phyloP scores from a whole-genome alignment of 2,329 filamentous ascomycete species.

The Amylocarpus encephaloides region DNA sequence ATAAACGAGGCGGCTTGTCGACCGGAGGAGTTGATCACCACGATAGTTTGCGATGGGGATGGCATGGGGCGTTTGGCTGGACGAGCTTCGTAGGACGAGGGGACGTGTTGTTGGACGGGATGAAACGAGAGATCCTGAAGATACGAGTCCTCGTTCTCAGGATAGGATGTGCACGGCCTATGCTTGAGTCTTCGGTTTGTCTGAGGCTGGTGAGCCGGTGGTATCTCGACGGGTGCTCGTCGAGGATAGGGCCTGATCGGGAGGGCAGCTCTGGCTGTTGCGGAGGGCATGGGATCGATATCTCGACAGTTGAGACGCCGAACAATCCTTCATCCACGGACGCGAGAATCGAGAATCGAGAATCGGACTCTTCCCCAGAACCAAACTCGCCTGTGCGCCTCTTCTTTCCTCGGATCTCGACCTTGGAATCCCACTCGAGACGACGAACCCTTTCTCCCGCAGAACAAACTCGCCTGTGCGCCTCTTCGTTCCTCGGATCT shows the following conservation, averaged over 20 bases:
- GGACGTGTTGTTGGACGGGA: constrained; percentile 10
- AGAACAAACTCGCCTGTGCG: too few relatives aligned
- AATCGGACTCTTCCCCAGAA: too few relatives aligned
- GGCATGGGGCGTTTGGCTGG: constrained; percentile 30
- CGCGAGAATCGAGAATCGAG: too few relatives aligned
- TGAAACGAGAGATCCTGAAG: constrained; percentile 14
- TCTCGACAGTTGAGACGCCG: neutral
- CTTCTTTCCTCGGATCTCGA: too few relatives aligned
- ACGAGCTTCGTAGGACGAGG: constrained; percentile 16
- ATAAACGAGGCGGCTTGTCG: constrained; percentile 94
- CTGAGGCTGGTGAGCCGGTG: constrained; percentile 12
- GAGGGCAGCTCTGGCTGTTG: constrained; percentile 24
- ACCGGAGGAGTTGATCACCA: constrained; percentile 91
- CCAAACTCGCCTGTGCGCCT: too few relatives aligned
- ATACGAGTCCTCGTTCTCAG: constrained; percentile 13
- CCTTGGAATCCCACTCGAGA: too few relatives aligned
- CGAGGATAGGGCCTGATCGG: constrained; percentile 23
- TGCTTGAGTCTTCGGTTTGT: constrained; percentile 25
- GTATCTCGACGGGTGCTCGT: neutral
- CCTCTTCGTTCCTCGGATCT: neutral
- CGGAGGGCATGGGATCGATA: constrained; percentile 26
- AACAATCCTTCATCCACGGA: neutral
- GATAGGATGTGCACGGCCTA: constrained; percentile 24
- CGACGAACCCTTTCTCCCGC: too few relatives aligned
- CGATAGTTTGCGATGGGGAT: constrained; percentile 53